These are phyloP conservation scores for Cymodocea nodosa DNA, from an alignment of 116 monocot species.

Conservation along the genomic window DNA sequence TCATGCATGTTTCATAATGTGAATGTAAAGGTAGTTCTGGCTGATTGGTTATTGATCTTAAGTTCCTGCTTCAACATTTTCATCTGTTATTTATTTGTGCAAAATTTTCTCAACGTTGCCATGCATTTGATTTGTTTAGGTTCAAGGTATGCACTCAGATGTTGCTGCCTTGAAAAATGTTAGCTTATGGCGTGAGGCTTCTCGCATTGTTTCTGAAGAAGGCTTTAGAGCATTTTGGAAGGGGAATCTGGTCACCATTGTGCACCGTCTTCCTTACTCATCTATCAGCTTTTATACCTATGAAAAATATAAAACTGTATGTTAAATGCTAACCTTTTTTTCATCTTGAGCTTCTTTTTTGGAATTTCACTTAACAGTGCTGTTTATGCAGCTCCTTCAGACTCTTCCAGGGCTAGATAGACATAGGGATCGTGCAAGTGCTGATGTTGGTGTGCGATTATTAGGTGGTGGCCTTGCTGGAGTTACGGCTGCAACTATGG, in stretches of 20 bases:
- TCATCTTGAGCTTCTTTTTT: neutral
- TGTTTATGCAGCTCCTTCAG: slow-evolving; percentile 50
- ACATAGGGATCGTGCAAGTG: slow-evolving; percentile 26
- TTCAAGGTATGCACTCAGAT: slow-evolving; percentile 86
- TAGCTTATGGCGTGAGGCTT: slow-evolving; percentile 77
- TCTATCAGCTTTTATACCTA: slow-evolving; percentile 91
- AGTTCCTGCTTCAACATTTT: neutral
- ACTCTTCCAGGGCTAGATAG: slow-evolving; percentile 49
- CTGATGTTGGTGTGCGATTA: slow-evolving; percentile 59
- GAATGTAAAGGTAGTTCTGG: neutral
- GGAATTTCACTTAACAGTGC: neutral
- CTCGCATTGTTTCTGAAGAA: slow-evolving; percentile 68
- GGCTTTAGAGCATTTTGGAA: slow-evolving; percentile 89
- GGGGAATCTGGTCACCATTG: slow-evolving; percentile 83
- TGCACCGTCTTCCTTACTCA: slow-evolving; percentile 81
- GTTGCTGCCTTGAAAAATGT: slow-evolving; percentile 45
- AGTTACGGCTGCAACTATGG: slow-evolving; percentile 79
- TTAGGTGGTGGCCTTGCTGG: slow-evolving; percentile 75
- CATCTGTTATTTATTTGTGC: neutral
- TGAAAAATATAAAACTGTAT: slow-evolving; percentile 67
- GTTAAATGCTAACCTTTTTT: neutral
- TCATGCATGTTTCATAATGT: neutral
- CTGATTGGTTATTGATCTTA: neutral
- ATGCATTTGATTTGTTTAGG: slow-evolving; percentile 16
- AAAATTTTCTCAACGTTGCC: no score